These are phyloP conservation scores for Lumnitzera littorea DNA, from an alignment of 345 rosid species.

Conservation along the genomic window DNA sequence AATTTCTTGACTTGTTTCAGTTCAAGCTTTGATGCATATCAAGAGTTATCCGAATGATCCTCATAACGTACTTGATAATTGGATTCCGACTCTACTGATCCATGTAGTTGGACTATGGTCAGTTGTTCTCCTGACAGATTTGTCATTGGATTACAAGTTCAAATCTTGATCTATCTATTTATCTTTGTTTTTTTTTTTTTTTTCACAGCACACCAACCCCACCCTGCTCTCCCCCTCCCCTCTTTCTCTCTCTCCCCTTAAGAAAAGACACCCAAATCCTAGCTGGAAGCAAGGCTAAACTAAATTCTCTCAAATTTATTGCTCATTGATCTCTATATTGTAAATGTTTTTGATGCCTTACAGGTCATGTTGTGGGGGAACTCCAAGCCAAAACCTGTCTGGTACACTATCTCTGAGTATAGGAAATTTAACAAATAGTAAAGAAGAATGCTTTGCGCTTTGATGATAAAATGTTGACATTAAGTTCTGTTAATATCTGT, in stretches of 20 bases:
- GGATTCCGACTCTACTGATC: constrained; percentile 18
- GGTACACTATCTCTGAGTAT: constrained; percentile 21
- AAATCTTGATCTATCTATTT: not conserved
- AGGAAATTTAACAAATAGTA: constrained; percentile 18
- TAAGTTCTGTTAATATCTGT: not conserved
- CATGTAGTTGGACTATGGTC: constrained; percentile 22
- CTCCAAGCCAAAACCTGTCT: constrained; percentile 16
- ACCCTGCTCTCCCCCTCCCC: no score
- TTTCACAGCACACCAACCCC: no score
- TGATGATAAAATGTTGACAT: no score
- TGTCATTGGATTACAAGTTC: constrained; percentile 16
- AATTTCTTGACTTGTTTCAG: constrained; percentile 1
- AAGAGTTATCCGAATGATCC: constrained; percentile 13
- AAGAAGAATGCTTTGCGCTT: not conserved
- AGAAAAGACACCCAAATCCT: no score
- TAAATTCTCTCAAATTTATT: not conserved
- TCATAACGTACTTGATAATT: constrained; percentile 16
- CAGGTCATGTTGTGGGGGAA: constrained; percentile 9
- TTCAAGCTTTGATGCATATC: constrained; percentile 19
- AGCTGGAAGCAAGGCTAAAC: not conserved
- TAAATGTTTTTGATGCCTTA: not conserved
- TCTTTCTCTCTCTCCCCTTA: no score
- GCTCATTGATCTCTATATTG: no score
- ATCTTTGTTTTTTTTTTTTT: not conserved
- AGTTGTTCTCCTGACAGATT: constrained; percentile 16